These are phyloP conservation scores for Zasmidium cellare DNA, from an alignment of 2,329 filamentous ascomycete genomes.

Conservation along the genomic window DNA sequence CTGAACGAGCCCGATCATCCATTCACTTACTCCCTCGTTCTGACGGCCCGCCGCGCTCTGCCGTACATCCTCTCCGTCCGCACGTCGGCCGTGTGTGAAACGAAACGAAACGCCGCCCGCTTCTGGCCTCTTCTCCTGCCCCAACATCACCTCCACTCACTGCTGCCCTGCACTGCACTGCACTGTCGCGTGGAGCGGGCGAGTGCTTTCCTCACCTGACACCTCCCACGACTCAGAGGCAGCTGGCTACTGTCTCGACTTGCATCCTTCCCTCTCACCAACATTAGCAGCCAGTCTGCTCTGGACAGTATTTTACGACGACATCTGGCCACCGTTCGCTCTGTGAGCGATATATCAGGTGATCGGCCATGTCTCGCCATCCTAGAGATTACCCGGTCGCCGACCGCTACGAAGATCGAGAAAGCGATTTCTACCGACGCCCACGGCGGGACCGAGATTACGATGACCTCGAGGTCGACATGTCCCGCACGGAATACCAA, in stretches of 20 bases:
- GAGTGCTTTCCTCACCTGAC: conserved; percentile 1
- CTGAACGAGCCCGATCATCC: too few species aligned
- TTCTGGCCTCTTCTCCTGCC: background rate
- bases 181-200: background rate
- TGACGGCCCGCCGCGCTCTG: conserved; percentile 3
- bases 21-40: background rate
- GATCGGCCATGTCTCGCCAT: conserved; percentile 31
- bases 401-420: conserved; percentile 51
- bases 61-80: background rate
- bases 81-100: too few species aligned
- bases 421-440: conserved; percentile 40
- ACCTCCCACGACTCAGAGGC: background rate
- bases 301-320: conserved; percentile 5
- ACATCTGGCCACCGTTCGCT: conserved; percentile 1
- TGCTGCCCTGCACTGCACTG: background rate
- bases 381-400: conserved; percentile 29
- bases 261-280: background rate
- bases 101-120: background rate
- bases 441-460: conserved; percentile 45
- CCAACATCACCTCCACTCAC: background rate
- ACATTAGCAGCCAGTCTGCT: background rate
- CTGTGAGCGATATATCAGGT: conserved; percentile 1
- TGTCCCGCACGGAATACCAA: conserved; percentile 33
- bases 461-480: conserved; percentile 53
- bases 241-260: background rate